Conservation (phyloP, 768 basidiomycete species). For the Boletus sp. region DNA sequence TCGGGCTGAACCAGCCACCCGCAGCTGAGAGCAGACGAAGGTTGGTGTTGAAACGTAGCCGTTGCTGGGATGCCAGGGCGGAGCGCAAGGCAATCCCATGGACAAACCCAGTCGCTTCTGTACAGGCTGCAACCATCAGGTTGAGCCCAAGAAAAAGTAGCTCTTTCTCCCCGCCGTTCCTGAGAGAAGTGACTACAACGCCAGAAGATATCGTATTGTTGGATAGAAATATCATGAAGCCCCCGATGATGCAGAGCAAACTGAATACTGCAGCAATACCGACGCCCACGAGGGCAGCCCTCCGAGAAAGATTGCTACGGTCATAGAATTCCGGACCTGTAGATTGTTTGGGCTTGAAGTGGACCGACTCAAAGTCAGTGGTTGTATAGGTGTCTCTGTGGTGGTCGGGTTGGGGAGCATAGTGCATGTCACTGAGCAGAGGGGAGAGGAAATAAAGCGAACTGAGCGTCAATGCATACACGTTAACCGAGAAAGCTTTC, state of each 20-base stretch:
- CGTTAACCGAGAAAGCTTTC: not conserved
- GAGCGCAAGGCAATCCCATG: conserved; percentile 30
- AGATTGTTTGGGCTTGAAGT: conserved; percentile 19
- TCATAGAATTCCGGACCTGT: conserved; percentile 29
- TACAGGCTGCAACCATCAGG: conserved; percentile 26
- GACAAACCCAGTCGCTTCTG: conserved; percentile 28
- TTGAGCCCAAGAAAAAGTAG: conserved; percentile 25
- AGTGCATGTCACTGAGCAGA: conserved; percentile 8
- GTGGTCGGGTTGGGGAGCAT: not conserved
- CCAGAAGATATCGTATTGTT: conserved; percentile 25
- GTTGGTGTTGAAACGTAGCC: conserved; percentile 29
- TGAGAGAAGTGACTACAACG: conserved; percentile 18
- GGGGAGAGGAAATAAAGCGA: not conserved
- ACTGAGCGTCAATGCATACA: not conserved
- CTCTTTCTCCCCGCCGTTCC: conserved; percentile 15
- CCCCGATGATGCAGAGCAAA: conserved; percentile 21
- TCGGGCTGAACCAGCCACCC: conserved; percentile 18
- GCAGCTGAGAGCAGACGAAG: conserved; percentile 27
- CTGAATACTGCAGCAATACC: conserved; percentile 22
- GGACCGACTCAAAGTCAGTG: conserved; percentile 21
- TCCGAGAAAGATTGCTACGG: conserved; percentile 24
- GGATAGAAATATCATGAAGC: conserved; percentile 20
- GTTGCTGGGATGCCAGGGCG: conserved; percentile 23
- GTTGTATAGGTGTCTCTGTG: conserved; percentile 9
- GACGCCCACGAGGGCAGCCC: conserved; percentile 23